Evolutionary conservation across 495 filamentous ascomycete species (phyloP).

Genomic region (Trichoderma reesei): DNA sequence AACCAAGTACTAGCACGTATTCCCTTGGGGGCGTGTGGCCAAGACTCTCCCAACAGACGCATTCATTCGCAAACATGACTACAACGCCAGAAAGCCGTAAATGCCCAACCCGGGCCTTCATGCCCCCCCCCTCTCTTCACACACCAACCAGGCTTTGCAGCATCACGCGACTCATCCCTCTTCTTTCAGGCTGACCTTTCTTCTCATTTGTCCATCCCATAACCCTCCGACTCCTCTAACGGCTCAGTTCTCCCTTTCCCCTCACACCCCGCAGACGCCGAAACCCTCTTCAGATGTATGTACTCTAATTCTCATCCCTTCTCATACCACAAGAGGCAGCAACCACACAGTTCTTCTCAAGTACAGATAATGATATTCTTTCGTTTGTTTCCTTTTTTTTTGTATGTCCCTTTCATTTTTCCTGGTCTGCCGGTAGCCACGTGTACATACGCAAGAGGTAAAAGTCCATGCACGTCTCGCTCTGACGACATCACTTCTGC

Average conservation of each 20-base stretch:
- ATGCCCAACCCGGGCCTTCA: background rate
- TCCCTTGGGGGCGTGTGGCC: too few relatives aligned
- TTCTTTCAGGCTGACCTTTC: background rate
- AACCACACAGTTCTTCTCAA: background rate
- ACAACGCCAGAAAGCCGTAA: background rate
- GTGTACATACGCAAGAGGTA: background rate
- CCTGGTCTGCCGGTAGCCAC: conserved; percentile 2
- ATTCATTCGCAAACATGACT: background rate
- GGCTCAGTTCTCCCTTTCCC: background rate
- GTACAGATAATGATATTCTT: background rate
- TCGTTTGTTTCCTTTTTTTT: background rate
- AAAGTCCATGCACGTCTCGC: background rate
- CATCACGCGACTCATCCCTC: conserved; percentile 3
- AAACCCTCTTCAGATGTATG: background rate
- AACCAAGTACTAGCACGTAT: too few relatives aligned
- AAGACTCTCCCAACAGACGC: too few relatives aligned
- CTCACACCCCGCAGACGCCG: background rate
- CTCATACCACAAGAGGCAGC: background rate
- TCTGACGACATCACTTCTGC: background rate
- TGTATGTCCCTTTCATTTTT: background rate
- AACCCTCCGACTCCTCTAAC: background rate
- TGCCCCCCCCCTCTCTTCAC: background rate
- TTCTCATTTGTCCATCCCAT: background rate
- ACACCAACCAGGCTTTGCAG: background rate
- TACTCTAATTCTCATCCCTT: background rate